A percentile compares a stretch with the other conserved stretches of the same genome.
Evolutionary conservation across 176 grass and related monocot species (phyloP).

Genomic region (Ensete ventricosum): DNA sequence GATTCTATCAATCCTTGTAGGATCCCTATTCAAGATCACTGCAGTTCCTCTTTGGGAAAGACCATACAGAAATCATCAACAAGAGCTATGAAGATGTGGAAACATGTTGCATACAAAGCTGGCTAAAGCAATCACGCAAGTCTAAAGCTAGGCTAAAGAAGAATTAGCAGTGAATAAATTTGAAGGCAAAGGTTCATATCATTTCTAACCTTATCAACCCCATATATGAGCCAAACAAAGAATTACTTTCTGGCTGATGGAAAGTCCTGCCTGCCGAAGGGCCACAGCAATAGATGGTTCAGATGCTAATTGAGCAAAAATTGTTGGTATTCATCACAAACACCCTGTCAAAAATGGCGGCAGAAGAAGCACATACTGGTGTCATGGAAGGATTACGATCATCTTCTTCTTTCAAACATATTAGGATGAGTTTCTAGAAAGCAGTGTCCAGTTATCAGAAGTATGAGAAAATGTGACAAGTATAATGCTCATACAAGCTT

Average conservation of each 20-base stretch:
- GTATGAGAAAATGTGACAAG: not conserved
- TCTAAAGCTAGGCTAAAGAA: too few relatives aligned
- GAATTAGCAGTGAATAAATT: not conserved
- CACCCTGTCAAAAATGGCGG: constrained; percentile 79
- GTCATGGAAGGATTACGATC: constrained; percentile 72
- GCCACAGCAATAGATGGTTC: constrained; percentile 50
- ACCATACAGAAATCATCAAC: not conserved
- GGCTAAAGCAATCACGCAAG: too few relatives aligned
- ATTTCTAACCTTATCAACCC: constrained; percentile 78
- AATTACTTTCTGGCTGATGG: constrained; percentile 64
- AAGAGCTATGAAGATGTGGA: not conserved
- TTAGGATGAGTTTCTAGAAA: constrained; percentile 77
- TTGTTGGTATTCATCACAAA: constrained; percentile 95
- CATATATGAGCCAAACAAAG: constrained; percentile 84
- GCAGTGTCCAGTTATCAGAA: constrained; percentile 19
- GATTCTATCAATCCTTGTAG: too few relatives aligned
- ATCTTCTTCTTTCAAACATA: constrained; percentile 79
- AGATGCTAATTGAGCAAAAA: constrained; percentile 67
- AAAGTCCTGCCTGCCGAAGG: constrained; percentile 74
- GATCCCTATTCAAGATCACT: too few relatives aligned
- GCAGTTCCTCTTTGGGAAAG: too few relatives aligned
- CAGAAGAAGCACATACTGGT: constrained; percentile 55
- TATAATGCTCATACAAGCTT: constrained; percentile 12
- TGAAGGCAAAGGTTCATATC: not conserved
- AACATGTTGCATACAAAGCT: too few relatives aligned